Evolutionary conservation across 208 protist species (phyloP), one percentile per base, ranked within the genome.

Genomic region (Kentomonas sorsogonicus): DNA sequence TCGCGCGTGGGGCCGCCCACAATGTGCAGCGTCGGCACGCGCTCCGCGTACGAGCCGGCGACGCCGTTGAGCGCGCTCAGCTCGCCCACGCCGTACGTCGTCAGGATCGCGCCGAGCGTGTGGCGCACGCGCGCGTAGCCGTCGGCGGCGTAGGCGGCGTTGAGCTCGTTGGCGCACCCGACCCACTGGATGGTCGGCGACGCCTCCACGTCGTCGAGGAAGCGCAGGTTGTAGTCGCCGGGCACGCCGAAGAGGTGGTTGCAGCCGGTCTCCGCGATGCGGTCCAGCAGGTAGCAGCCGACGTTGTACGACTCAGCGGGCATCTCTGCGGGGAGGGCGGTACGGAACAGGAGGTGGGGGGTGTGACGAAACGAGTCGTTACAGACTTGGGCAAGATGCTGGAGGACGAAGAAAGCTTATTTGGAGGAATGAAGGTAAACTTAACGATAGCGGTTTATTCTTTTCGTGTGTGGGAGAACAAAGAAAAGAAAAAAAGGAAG

Each of bases 1-100:
- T 45, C 48, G 11, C 44, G 61, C n/a, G 64, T 3, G 1, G 74
- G 74, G 9, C 65, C 65, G 25, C 61, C 63, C 7, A 81, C 74
- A 41, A 74, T 69, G 59, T 77, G 69, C 44, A 77, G 47, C 39
- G 74, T 65, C 6, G 69, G 69, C 54, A 57, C 61, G 60, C 38
- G 13, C 56, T 81, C 69, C 11, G 69, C 62, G 31, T 48, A 61
- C 26, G 63, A 6, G 20, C 66, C 69, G 43, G 58, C 69, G 33
- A 81, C 60, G 53, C 60, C 70, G 67, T 81, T 77, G 33, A 81
- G 26, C 6, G 63, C 68, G 62, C 68, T 72, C 38, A 79, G 73
- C 73, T 79, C 67, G 39, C 73, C 73, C 30, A 74, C 68, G 47
- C 73, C 67, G 65, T 79, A 79, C 60, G 73, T 75, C 54, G 73